Conservation (phyloP, 805 yeast species). For the Saturnispora quitensis region DNA sequence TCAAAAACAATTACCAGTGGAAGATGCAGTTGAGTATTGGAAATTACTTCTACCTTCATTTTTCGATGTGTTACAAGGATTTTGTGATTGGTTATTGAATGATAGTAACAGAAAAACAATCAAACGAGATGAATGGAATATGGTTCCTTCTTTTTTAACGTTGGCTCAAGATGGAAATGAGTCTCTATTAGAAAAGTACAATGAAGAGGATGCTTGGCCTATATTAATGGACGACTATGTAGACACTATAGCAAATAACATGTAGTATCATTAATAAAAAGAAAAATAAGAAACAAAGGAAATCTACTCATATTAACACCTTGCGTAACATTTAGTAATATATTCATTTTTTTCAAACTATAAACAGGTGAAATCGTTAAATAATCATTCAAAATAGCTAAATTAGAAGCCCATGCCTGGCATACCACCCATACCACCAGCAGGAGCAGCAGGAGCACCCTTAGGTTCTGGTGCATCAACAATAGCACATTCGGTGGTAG, state of each 20-base stretch:
- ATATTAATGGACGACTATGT: constrained; percentile 76
- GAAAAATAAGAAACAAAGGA: too few relatives aligned
- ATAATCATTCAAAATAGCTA: not conserved
- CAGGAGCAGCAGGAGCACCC: constrained; percentile 36
- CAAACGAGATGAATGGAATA: constrained; percentile 75
- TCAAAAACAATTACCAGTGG: constrained; percentile 36
- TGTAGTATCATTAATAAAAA: not conserved
- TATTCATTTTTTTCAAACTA: constrained; percentile 1
- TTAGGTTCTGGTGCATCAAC: constrained; percentile 88
- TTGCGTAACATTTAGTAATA: not conserved
- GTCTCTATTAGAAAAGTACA: constrained; percentile 49
- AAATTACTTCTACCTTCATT: constrained; percentile 41
- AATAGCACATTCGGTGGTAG: constrained; percentile 97
- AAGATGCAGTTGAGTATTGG: constrained; percentile 74
- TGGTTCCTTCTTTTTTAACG: constrained; percentile 31
- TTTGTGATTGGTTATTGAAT: constrained; percentile 43
- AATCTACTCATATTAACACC: too few relatives aligned
- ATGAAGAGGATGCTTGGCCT: constrained; percentile 89
- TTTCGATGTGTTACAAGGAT: constrained; percentile 28
- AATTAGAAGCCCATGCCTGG: constrained; percentile 27
- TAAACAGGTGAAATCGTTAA: constrained; percentile 4
- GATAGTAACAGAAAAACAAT: constrained; percentile 37
- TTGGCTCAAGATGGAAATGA: constrained; percentile 3
- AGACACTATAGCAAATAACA: constrained; percentile 29
- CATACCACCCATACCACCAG: constrained; percentile 53